phyloP scores from a whole-genome alignment of 2,329 filamentous ascomycete species.

The Ophiocordyceps sinensis region DNA sequence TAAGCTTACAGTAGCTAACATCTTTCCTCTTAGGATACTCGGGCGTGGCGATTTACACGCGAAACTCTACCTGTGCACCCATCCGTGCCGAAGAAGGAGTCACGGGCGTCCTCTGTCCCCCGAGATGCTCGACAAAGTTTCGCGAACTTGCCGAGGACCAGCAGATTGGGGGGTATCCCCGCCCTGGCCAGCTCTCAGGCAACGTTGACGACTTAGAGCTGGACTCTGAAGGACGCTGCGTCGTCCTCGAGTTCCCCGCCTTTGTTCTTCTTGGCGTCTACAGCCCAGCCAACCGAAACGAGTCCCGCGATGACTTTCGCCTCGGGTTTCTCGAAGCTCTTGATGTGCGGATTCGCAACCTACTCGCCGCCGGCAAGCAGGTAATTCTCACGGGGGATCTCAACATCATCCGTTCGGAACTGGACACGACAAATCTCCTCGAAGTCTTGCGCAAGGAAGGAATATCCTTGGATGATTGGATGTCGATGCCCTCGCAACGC shows the following conservation, averaged over 20 bases:
- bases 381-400: constrained; percentile 80
- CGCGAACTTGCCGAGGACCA: constrained; percentile 58
- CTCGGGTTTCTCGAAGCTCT: constrained; percentile 66
- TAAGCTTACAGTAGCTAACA: background rate
- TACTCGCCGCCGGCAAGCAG: constrained; percentile 64
- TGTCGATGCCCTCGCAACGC: constrained; percentile 55
- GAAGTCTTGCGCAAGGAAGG: constrained; percentile 60
- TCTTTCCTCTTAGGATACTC: constrained; percentile 58
- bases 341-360: constrained; percentile 72
- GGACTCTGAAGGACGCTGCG: constrained; percentile 83
- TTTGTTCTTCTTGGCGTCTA: constrained; percentile 92
- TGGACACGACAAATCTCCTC: constrained; percentile 62
- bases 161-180: constrained; percentile 82
- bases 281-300: constrained; percentile 78
- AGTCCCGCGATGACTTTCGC: constrained; percentile 69
- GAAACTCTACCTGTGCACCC: constrained; percentile 72
- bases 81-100: constrained; percentile 91
- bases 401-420: constrained; percentile 56
- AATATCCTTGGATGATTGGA: constrained; percentile 55
- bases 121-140: constrained; percentile 56
- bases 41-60: constrained; percentile 87
- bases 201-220: constrained; percentile 54
- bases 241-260: constrained; percentile 83
- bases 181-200: constrained; percentile 47
- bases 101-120: constrained; percentile 62